Conservation (phyloP, 1,284 basidiomycete genomes). For the Paramarasmius palmivorus region DNA sequence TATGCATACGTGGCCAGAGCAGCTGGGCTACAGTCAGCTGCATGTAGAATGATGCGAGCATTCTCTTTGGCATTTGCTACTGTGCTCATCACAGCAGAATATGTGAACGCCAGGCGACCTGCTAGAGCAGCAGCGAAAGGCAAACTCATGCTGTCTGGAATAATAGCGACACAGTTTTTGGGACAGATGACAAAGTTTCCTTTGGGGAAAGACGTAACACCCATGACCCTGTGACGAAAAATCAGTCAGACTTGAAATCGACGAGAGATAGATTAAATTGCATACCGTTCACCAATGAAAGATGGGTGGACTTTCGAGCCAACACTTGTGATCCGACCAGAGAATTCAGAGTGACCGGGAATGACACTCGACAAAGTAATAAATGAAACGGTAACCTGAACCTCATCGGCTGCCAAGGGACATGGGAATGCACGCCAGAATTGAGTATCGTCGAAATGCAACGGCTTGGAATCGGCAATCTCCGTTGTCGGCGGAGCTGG, state of each 20-base stretch:
- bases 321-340: not conserved
- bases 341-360: slow-evolving; percentile 8
- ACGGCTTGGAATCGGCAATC: not conserved
- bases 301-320: not conserved
- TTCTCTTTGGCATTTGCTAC: not conserved
- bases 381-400: slow-evolving; percentile 16
- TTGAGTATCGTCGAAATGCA: slow-evolving; percentile 9
- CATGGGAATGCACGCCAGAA: slow-evolving; percentile 16
- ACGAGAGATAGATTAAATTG: not conserved
- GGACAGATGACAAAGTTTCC: not conserved
- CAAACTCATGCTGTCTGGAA: slow-evolving; percentile 1
- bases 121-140: slow-evolving; percentile 2
- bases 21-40: not conserved
- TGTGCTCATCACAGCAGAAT: not conserved
- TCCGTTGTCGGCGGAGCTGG: not conserved
- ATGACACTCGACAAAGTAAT: slow-evolving; percentile 13
- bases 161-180: not conserved
- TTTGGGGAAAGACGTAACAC: not conserved
- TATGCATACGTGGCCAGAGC: slow-evolving; percentile 1
- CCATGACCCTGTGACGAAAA: not conserved
- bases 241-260: not conserved
- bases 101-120: slow-evolving; percentile 4
- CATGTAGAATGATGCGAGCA: not conserved
- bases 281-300: slow-evolving; percentile 3
- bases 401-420: slow-evolving; percentile 14